Conservation (phyloP, 2,329 filamentous ascomycete species). For the Biscogniauxia sp. region DNA sequence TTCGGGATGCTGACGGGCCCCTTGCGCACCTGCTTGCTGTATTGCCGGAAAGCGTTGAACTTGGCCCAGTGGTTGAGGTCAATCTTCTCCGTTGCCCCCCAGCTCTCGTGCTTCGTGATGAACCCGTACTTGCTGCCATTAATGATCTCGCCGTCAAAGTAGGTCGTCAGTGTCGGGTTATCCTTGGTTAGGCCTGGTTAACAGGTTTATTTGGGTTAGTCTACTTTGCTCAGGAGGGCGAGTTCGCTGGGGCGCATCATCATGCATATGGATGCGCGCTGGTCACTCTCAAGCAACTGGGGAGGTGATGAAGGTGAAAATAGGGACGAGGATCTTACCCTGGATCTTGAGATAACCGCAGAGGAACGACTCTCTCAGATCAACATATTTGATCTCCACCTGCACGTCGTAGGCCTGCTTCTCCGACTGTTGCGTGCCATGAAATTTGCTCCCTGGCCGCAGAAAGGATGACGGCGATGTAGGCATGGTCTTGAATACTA, state of each 20-base stretch:
- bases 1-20: slow-evolving; percentile 42
- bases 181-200: slow-evolving; percentile 81
- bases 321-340: slow-evolving; percentile 52
- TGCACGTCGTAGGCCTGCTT: slow-evolving; percentile 92
- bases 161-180: slow-evolving; percentile 95
- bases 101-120: slow-evolving; percentile 80
- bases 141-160: slow-evolving; percentile 98
- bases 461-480: slow-evolving; percentile 83
- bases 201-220: neutral
- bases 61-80: slow-evolving; percentile 92
- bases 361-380: slow-evolving; percentile 89
- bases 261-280: neutral
- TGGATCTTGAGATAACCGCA: slow-evolving; percentile 95
- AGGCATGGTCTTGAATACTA: slow-evolving; percentile 59
- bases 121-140: slow-evolving; percentile 87
- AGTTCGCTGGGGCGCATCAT: slow-evolving; percentile 1
- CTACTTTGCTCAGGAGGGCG: neutral
- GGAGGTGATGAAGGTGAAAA: too few species aligned
- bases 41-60: slow-evolving; percentile 81
- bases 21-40: slow-evolving; percentile 58
- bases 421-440: slow-evolving; percentile 90
- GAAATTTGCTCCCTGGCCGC: slow-evolving; percentile 82
- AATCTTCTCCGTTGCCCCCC: slow-evolving; percentile 89
- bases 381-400: slow-evolving; percentile 94
- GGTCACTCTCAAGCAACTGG: too few species aligned